Base-by-base conservation (phyloP, 305 asterid genomes). In the Fraxinus xanthoxyloides region DNA sequence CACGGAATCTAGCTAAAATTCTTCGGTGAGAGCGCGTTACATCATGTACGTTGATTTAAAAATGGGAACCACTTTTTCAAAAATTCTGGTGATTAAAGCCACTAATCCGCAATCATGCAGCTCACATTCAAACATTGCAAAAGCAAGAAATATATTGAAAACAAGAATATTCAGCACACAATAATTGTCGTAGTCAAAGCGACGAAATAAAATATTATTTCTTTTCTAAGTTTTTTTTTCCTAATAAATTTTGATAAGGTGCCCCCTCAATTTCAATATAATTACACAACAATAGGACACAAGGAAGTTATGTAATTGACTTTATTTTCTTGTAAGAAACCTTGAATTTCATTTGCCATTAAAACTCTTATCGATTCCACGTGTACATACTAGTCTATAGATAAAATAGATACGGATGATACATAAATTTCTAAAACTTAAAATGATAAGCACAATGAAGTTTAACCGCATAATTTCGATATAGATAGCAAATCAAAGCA, bases 31-130 rank as follows among this genome's bases (percentile, higher is more conserved):
- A 35, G 40, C 40, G 40, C 7, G 40, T 35, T 35, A 5, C 40
- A 35, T 35, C 40, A 1, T 6, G 40, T 35, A 1, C 40, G 9
- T 35, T 6, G 40, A 35, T 35, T 0, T 35, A 35, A 35, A 30
- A 69, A 54, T 54, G 13, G 89, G 90, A 61, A 38, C 91, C 87
- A 78, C 79, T 35, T 15, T 61, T 76, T 81, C 77, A 81, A 90
- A 76, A 51, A 72, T 17, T 82, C 78, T 23, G 70, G 70, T 8
- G 23, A 59, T 30, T 28, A 38, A 82, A 90, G 93, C 93, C 91
- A 92, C 89, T 89, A 72, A 82, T 87, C 61, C 30, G 31, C 90
- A 88, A 92, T 90, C 90, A 76, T 80, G 82, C 85, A 84, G 34
- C 92, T 83, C 90, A 84, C 81, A 26, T 90, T 87, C 87, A 80